Evolutionary conservation across 345 rosid species (phyloP).

Genomic region (Erucastrum elatum): DNA sequence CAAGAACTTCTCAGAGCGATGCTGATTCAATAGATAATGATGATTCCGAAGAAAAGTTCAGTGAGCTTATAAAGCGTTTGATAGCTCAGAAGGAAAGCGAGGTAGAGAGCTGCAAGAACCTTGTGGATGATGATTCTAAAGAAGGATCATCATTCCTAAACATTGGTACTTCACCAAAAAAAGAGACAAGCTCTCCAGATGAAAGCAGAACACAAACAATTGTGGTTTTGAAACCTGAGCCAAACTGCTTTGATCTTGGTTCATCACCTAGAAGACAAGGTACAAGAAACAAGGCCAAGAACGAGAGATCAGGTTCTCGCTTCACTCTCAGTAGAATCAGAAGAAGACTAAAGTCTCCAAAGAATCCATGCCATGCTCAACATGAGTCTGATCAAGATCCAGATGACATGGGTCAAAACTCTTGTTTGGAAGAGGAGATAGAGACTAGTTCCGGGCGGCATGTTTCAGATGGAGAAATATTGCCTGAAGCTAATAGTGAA

Average conservation of each 20-base stretch:
- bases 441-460: conserved; percentile 52
- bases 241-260: conserved; percentile 37
- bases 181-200: conserved; percentile 40
- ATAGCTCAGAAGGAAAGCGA: conserved; percentile 68
- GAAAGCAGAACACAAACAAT: conserved; percentile 59
- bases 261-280: conserved; percentile 41
- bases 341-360: conserved; percentile 53
- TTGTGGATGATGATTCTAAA: conserved; percentile 66
- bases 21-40: conserved; percentile 41
- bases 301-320: conserved; percentile 43
- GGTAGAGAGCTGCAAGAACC: conserved; percentile 37
- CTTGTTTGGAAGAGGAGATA: conserved; percentile 23
- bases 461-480: conserved; percentile 58
- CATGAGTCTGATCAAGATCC: conserved; percentile 57
- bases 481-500: conserved; percentile 43
- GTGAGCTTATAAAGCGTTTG: conserved; percentile 63
- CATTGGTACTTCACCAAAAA: neutral
- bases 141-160: conserved; percentile 54
- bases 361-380: conserved; percentile 52
- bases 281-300: conserved; percentile 66
- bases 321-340: conserved; percentile 43
- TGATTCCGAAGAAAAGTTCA: conserved; percentile 63
- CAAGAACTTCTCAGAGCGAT: conserved; percentile 47
- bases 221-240: conserved; percentile 65
- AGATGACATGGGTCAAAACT: conserved; percentile 43